Percentiles rank a stretch among this genome's conserved stretches.
These are phyloP conservation scores for Penicillium soppii DNA, from an alignment of 495 filamentous ascomycete species.

Conservation along the genomic window DNA sequence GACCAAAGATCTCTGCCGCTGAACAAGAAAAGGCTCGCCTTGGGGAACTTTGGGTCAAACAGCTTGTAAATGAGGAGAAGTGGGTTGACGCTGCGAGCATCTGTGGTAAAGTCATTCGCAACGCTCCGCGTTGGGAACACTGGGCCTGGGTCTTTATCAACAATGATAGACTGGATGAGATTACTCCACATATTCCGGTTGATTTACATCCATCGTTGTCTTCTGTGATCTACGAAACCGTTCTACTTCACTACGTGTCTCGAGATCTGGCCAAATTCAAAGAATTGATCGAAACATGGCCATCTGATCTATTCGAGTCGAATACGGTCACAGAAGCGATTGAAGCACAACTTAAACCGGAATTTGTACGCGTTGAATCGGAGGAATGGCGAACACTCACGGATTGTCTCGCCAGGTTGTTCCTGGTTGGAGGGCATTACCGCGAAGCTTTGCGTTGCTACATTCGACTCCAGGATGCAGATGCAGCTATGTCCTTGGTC, in stretches of 20 bases:
- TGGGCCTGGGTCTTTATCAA: constrained; percentile 91
- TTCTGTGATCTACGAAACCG: constrained; percentile 77
- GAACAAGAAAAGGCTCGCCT: constrained; percentile 90
- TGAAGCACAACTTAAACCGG: constrained; percentile 68
- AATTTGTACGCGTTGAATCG: constrained; percentile 66
- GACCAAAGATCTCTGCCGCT: constrained; percentile 54
- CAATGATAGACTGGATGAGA: constrained; percentile 81
- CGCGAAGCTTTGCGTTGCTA: constrained; percentile 84
- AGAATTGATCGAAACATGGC: constrained; percentile 81
- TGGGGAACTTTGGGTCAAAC: constrained; percentile 89
- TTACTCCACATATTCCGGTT: constrained; percentile 77
- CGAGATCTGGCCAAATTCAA: constrained; percentile 65
- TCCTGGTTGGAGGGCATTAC: constrained; percentile 73
- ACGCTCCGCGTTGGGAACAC: constrained; percentile 84
- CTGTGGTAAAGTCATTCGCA: constrained; percentile 76
- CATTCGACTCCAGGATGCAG: constrained; percentile 86
- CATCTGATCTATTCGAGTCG: constrained; percentile 78
- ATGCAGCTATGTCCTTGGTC: constrained; percentile 82
- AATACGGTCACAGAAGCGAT: constrained; percentile 66
- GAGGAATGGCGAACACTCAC: constrained; percentile 84
- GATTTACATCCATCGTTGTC: constrained; percentile 76
- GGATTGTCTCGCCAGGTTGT: constrained; percentile 78
- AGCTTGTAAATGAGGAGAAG: constrained; percentile 67
- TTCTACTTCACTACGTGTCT: constrained; percentile 82
- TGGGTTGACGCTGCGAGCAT: constrained; percentile 77